Base-by-base conservation (phyloP, 345 rosid species). In the Mallotus nudiflorus region DNA sequence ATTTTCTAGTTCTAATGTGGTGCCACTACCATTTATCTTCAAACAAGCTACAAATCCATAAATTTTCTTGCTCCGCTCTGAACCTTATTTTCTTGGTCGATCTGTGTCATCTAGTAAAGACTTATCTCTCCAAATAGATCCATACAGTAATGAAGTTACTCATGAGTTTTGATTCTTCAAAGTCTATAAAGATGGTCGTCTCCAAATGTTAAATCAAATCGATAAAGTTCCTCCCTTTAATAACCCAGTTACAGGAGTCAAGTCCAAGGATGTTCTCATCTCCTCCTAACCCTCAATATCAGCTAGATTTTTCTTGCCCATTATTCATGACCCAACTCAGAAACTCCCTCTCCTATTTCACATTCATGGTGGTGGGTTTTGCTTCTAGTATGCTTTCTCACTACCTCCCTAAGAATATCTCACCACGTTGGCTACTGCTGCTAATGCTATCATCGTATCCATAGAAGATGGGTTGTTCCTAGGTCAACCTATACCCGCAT, bases 301-400 rank as follows among this genome's bases (percentile, higher is more conserved):
- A 3, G 83, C 82, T 57, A 82, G 85, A 15, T 46, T 85, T 53
- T 85, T 82, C 78, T 56, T 82, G 6, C 84, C 85, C 9, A 66
- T 15, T 2, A 20, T 73, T 67, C 40, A 40, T 1, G 27, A 69
- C 61, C 77, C 77, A 5, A 19, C 22, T 66, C 54, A 28, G 6
- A 78, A 72, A 40, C 65, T 82, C 72, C 81, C 81, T 65, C 69
- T 82, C 69, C 27, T 84, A 16, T 45, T 80, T 19, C 73, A 84
- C 79, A 68, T 80, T 62, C 88, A 82, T 40, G 84, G 85, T n/a
- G 85, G 84, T 18, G 85, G 82, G 0, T 84, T 82, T 66, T 77
- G 63, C 33, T 62, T 61, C 73, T 56, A 31, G 1, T 82, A 82
- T 10, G 82, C 84, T 51, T 84, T 77, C 65, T 58, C 82, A 11